Conservation (phyloP, 768 basidiomycete genomes). For the Neoboletus magnificus region DNA sequence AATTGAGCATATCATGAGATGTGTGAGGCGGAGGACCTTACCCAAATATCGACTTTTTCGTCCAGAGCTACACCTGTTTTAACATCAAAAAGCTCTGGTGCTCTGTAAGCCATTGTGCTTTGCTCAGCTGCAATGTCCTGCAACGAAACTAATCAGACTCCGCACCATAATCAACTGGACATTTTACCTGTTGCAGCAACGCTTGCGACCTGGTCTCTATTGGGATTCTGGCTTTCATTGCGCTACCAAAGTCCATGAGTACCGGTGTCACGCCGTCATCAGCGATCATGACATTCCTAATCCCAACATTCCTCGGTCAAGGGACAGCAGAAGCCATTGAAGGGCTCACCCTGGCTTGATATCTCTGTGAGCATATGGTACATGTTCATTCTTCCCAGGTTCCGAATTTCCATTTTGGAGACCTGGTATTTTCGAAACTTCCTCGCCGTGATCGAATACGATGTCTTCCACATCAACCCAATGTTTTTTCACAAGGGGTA, state of each 20-base stretch:
- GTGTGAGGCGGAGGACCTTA: conserved; percentile 34
- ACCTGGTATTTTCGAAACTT: conserved; percentile 39
- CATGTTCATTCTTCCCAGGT: conserved; percentile 48
- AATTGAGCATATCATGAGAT: conserved; percentile 5
- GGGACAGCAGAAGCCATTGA: neutral
- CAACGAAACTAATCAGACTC: neutral
- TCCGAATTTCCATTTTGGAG: conserved; percentile 35
- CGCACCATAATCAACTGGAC: neutral
- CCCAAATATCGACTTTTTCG: conserved; percentile 98
- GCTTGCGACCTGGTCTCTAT: conserved; percentile 86
- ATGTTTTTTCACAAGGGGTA: conserved; percentile 61
- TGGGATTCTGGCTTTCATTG: conserved; percentile 77
- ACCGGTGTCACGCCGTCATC: conserved; percentile 84
- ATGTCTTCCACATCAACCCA: conserved; percentile 53
- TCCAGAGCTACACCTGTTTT: conserved; percentile 85
- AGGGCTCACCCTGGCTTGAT: conserved; percentile 85
- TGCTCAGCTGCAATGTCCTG: conserved; percentile 96
- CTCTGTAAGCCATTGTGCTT: conserved; percentile 97
- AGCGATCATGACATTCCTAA: conserved; percentile 93
- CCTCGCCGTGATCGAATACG: conserved; percentile 76
- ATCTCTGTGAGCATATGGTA: conserved; percentile 96
- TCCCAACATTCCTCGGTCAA: neutral
- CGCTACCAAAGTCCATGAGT: conserved; percentile 98
- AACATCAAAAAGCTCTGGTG: conserved; percentile 96
- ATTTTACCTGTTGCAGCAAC: conserved; percentile 76